phyloP scores from a whole-genome alignment of 108 stramenopile genomes.

The Licmophora abbreviata region DNA sequence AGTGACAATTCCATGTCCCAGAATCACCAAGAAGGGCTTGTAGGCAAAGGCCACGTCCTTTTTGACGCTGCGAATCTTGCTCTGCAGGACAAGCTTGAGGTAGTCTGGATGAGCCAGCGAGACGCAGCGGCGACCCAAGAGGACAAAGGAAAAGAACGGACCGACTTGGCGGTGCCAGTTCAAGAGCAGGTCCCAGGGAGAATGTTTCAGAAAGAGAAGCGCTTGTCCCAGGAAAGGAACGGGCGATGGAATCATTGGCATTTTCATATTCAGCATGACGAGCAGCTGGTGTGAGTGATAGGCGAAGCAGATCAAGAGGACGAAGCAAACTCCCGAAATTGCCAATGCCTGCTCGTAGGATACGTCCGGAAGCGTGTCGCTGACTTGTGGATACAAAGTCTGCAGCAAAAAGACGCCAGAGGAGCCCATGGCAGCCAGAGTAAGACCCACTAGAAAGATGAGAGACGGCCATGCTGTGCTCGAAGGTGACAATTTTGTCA shows the following conservation, averaged over 20 bases:
- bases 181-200: conserved; percentile 21
- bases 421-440: no score
- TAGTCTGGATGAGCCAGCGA: conserved; percentile 8
- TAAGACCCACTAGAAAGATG: no score
- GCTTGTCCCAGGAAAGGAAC: conserved; percentile 15
- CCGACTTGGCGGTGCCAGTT: conserved; percentile 12
- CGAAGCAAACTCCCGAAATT: no score
- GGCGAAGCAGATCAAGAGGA: no score
- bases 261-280: no score
- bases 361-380: no score
- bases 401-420: no score
- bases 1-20: conserved; percentile 21
- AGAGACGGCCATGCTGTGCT: no score
- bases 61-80: conserved; percentile 16
- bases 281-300: no score
- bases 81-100: conserved; percentile 16
- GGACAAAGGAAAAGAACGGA: conserved; percentile 11
- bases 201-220: conserved; percentile 9
- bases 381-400: no score
- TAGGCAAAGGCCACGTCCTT: conserved; percentile 15
- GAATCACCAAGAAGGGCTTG: conserved; percentile 18
- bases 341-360: no score
- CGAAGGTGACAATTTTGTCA: no score
- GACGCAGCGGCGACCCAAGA: conserved; percentile 8
- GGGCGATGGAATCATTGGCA: conserved; percentile 4